Percentiles rank a stretch among this genome's conserved stretches.
Evolutionary conservation across 257 asterid species (phyloP).

Genomic region (Solanum ossicruentum): DNA sequence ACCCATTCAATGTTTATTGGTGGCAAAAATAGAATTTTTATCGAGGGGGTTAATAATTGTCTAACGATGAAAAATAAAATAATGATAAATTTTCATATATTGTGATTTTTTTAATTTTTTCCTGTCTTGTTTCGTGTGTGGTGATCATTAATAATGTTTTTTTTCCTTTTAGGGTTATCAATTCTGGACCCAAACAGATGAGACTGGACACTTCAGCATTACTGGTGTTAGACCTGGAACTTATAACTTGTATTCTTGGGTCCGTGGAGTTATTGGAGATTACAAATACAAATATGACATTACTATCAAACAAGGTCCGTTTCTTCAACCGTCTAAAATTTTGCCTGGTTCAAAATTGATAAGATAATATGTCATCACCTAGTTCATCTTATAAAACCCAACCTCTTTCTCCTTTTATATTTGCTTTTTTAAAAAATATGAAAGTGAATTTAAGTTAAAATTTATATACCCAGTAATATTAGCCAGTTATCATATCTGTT

Average conservation of each 20-base stretch:
- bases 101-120: not conserved
- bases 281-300: not conserved
- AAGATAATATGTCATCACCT: not conserved
- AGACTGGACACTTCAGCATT: slow-evolving; percentile 1
- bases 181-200: slow-evolving; percentile 4
- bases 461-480: too few species aligned
- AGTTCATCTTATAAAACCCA: not conserved
- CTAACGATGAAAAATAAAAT: not conserved
- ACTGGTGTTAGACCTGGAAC: not conserved
- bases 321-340: not conserved
- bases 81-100: not conserved
- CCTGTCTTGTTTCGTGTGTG: not conserved
- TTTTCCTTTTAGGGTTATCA: slow-evolving; percentile 1
- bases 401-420: too few species aligned
- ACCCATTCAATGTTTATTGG: not conserved
- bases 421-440: not conserved
- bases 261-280: slow-evolving; percentile 3
- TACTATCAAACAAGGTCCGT: not conserved
- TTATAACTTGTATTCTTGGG: slow-evolving; percentile 9
- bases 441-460: not conserved
- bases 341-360: not conserved
- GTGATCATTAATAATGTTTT: too few species aligned
- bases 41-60: not conserved
- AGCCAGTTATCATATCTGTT: too few species aligned
- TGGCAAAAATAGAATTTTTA: not conserved